phyloP scores from a whole-genome alignment of 2,329 filamentous ascomycete species.

The Ophiognomonia clavigignenti-juglandacearum region DNA sequence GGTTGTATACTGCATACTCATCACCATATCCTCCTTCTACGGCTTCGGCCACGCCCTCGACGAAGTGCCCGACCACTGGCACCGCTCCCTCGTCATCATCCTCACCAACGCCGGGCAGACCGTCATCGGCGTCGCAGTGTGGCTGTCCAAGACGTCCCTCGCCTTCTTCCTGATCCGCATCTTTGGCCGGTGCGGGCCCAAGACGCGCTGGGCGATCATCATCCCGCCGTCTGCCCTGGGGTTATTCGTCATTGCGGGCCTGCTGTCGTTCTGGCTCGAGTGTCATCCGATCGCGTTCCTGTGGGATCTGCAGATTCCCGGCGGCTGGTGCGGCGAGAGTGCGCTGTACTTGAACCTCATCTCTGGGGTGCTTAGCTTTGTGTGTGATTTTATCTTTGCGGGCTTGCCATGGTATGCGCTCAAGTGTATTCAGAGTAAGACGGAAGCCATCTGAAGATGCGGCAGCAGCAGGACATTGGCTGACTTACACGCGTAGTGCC shows the following conservation, averaged over 20 bases:
- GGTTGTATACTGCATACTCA: background rate
- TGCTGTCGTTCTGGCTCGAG: conserved; percentile 6
- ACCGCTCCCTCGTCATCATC: conserved; percentile 5
- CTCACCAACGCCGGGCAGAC: conserved; percentile 6
- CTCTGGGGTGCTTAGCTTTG: background rate
- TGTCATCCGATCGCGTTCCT: conserved; percentile 1
- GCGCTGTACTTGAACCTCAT: conserved; percentile 5
- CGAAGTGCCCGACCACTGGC: conserved; percentile 5
- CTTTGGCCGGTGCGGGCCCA: conserved; percentile 1
- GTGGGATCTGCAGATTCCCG: conserved; percentile 2
- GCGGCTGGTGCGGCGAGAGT: background rate
- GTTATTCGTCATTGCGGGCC: background rate
- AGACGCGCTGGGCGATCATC: conserved; percentile 3
- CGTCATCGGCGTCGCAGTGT: conserved; percentile 4
- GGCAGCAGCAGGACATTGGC: background rate
- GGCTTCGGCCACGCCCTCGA: background rate
- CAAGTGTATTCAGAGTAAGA: background rate
- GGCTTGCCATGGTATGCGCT: conserved; percentile 1
- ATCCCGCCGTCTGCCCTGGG: background rate
- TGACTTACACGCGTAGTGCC: background rate
- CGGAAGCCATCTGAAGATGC: no score
- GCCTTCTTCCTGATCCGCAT: conserved; percentile 2
- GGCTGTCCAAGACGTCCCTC: conserved; percentile 1
- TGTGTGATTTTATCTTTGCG: conserved; percentile 8
- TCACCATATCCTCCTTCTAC: conserved; percentile 5